phyloP scores from a whole-genome alignment of 2,329 filamentous ascomycete species.

The Ophiostoma australiae region DNA sequence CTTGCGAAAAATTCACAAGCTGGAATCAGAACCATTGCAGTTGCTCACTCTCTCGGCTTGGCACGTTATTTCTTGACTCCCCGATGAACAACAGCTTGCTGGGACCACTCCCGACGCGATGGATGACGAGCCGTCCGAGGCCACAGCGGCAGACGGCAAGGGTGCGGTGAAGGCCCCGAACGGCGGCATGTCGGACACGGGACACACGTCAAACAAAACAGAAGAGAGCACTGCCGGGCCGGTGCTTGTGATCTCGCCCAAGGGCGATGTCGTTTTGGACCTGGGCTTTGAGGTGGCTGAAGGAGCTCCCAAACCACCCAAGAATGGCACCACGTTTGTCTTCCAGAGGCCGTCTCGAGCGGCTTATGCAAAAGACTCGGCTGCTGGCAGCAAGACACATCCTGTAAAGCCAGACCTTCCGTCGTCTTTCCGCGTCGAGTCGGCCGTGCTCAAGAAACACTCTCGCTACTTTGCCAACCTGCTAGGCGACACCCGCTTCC shows the following conservation, averaged over 20 bases:
- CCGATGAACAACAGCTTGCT: slow-evolving; percentile 20
- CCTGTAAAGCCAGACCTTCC: slow-evolving; percentile 36
- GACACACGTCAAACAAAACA: background rate
- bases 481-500: slow-evolving; percentile 58
- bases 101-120: slow-evolving; percentile 24
- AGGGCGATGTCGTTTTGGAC: slow-evolving; percentile 62
- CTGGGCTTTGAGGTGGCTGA: slow-evolving; percentile 54
- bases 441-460: slow-evolving; percentile 51
- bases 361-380: slow-evolving; percentile 25
- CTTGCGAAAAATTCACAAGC: background rate
- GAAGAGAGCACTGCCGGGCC: background rate
- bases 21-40: background rate
- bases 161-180: slow-evolving; percentile 21
- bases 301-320: slow-evolving; percentile 35
- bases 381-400: slow-evolving; percentile 18
- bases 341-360: background rate
- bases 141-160: slow-evolving; percentile 18
- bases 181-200: background rate
- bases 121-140: slow-evolving; percentile 29
- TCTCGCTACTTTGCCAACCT: slow-evolving; percentile 68
- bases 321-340: background rate
- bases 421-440: slow-evolving; percentile 56
- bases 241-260: slow-evolving; percentile 46
- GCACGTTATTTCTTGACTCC: background rate
- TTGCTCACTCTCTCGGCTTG: background rate